Base-by-base conservation (phyloP, 2,329 filamentous ascomycete genomes). In the Claviceps sp. region DNA sequence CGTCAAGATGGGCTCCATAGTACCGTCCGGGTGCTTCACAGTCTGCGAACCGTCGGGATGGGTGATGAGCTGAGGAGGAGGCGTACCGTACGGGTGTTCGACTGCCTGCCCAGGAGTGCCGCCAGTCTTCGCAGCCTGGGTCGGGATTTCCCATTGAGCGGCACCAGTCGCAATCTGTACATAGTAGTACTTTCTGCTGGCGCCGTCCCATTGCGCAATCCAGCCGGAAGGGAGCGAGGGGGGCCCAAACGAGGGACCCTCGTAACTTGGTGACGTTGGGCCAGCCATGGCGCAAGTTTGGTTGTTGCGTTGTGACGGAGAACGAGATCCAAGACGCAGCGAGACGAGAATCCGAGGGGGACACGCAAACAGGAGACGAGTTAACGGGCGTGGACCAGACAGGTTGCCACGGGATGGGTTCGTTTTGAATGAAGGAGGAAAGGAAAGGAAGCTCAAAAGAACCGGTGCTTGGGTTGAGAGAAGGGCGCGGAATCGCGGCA, bases 121-220 rank as follows among this genome's bases (percentile, higher is more conserved):
- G 55, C 81, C 79, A 22, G 77, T 75, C 45, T 78, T 80, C 7
- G 78, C 82, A 48, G 82, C 74, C 54, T 79, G 72, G 14, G 79
- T 86, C 37, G 84, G 84, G 37, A 77, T 75, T n/a, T 86, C 83
- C 84, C 84, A 87, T 67, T 86, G 83, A 56, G 83, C 85, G 40
- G 79, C 73, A 47, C 84, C 84, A 7, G 83, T 86, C 50, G 81
- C 82, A 51, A 87, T 77, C 66, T 86, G 82, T 49, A 87, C 84
- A 64, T 79, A 85, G 66, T 85, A 85, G 64, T 84, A 85, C 65
- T 83, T 83, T 64, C 72, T 77, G 65, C 74, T 79, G 52, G 72
- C 63, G 56, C 75, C 77, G 62, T 85, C 81, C 81, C 81, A 85
- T 68, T 85, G 81, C 54, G 81, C 79, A 61, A 84, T 84, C 81